A percentile compares a stretch with the other conserved stretches of the same genome.
Conservation (phyloP, 1,284 basidiomycete genomes). For the Cerrena zonata region DNA sequence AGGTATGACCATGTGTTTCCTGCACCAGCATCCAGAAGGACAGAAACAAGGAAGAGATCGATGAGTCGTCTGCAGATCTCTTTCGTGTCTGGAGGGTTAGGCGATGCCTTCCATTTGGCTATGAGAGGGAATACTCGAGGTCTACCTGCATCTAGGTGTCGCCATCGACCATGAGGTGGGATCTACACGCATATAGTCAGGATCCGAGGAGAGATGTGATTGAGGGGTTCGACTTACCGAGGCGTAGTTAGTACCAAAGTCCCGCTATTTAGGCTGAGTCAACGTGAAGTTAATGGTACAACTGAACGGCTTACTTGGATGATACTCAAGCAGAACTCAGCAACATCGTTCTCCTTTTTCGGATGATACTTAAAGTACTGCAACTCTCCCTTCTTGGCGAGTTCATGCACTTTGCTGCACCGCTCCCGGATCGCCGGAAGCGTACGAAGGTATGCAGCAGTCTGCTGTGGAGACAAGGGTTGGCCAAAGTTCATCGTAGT, state of each 20-base stretch:
- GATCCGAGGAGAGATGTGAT: too few species aligned
- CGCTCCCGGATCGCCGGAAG: slow-evolving; percentile 84
- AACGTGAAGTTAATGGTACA: too few species aligned
- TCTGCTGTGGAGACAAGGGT: slow-evolving; percentile 30
- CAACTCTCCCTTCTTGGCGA: slow-evolving; percentile 68
- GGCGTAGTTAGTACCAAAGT: slow-evolving; percentile 70
- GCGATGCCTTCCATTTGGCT: slow-evolving; percentile 45
- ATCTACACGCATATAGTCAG: slow-evolving; percentile 45
- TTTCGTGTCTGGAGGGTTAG: slow-evolving; percentile 43
- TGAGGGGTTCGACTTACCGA: slow-evolving; percentile 39
- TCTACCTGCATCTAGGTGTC: slow-evolving; percentile 75
- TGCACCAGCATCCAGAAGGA: slow-evolving; percentile 89
- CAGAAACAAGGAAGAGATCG: slow-evolving; percentile 90
- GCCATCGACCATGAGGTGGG: slow-evolving; percentile 85
- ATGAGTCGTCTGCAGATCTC: slow-evolving; percentile 72
- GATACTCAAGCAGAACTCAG: slow-evolving; percentile 77
- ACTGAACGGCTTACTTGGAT: slow-evolving; percentile 76
- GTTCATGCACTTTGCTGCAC: slow-evolving; percentile 72
- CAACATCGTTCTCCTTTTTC: slow-evolving; percentile 64
- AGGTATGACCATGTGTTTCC: slow-evolving; percentile 79
- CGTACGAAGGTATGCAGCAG: slow-evolving; percentile 74
- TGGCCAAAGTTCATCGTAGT: slow-evolving; percentile 10
- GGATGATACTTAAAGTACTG: slow-evolving; percentile 85
- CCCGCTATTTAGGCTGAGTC: slow-evolving; percentile 54
- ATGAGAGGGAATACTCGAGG: slow-evolving; percentile 60